These are phyloP conservation scores for Penicillium goetzii DNA, from an alignment of 495 filamentous ascomycete species.

Conservation along the genomic window DNA sequence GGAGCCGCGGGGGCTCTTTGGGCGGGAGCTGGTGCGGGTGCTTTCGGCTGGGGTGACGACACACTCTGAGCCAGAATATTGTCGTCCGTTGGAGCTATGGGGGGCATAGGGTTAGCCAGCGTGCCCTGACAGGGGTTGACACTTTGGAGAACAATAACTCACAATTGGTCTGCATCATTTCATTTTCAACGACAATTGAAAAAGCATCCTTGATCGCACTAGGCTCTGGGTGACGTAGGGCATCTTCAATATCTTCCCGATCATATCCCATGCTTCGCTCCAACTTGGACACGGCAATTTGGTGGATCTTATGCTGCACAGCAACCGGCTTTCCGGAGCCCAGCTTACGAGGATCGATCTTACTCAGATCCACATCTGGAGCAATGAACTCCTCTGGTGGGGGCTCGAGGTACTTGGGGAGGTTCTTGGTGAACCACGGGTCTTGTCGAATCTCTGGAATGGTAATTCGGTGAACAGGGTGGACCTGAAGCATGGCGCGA, in stretches of 20 bases:
- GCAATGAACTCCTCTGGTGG: constrained; percentile 93
- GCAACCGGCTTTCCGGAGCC: constrained; percentile 74
- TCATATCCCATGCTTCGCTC: constrained; percentile 98
- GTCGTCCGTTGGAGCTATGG: constrained; percentile 47
- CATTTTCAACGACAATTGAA: constrained; percentile 95
- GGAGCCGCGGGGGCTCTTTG: constrained; percentile 29
- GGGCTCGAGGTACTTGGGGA: constrained; percentile 82
- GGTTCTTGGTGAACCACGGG: constrained; percentile 88
- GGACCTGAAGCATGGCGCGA: constrained; percentile 90
- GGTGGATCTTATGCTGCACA: constrained; percentile 85
- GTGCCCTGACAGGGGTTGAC: neutral
- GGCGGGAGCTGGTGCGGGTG: constrained; percentile 23
- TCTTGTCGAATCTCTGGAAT: constrained; percentile 93
- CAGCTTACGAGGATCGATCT: constrained; percentile 77
- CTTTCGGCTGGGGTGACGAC: constrained; percentile 31
- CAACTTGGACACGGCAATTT: constrained; percentile 89
- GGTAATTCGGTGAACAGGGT: constrained; percentile 89
- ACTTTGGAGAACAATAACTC: constrained; percentile 28
- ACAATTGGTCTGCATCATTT: constrained; percentile 96
- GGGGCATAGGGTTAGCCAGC: constrained; percentile 20
- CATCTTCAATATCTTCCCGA: constrained; percentile 92
- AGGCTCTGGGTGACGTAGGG: constrained; percentile 85
- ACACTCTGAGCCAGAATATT: constrained; percentile 38
- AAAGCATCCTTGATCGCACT: constrained; percentile 99
- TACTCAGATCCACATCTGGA: constrained; percentile 88